phyloP scores from a whole-genome alignment of 2,329 filamentous ascomycete genomes.

The Botryotinia globosa region DNA sequence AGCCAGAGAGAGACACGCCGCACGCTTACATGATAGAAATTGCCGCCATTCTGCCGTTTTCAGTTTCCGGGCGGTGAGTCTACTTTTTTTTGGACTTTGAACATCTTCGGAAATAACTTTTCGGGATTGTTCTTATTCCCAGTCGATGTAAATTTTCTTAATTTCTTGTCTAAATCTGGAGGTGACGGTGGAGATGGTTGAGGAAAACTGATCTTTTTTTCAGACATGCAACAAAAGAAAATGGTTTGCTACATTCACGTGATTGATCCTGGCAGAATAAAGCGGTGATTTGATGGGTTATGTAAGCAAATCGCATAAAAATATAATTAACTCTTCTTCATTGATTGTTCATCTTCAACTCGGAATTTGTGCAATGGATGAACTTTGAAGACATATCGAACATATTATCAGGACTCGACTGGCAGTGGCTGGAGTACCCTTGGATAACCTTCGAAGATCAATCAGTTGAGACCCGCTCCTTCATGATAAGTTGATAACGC shows the following conservation, averaged over 20 bases:
- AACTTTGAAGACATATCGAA: not conserved
- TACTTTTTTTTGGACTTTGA: not conserved
- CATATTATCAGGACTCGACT: not conserved
- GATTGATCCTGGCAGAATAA: not conserved
- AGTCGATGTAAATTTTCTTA: not conserved
- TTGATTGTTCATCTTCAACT: too few species aligned
- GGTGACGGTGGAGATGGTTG: not conserved
- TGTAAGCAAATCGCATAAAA: not conserved
- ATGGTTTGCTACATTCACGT: fast-evolving
- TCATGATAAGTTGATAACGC: not conserved
- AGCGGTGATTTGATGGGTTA: not conserved
- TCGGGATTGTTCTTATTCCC: not conserved
- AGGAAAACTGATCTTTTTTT: not conserved
- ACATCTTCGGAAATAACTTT: not conserved
- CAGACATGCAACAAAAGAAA: not conserved
- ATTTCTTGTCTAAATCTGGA: not conserved
- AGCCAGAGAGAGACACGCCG: too few species aligned
- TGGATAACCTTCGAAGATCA: not conserved
- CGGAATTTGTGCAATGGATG: too few species aligned
- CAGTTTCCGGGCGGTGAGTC: not conserved
- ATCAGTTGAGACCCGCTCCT: not conserved
- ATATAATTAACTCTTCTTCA: too few species aligned
- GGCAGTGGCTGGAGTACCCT: not conserved
- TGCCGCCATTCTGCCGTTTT: not conserved
- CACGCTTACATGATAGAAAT: not conserved